Percentiles rank a stretch among this genome's conserved stretches.
These are phyloP conservation scores for Cetraspora pellucida DNA, from an alignment of 192 early-diverging fungal species.

Conservation along the genomic window DNA sequence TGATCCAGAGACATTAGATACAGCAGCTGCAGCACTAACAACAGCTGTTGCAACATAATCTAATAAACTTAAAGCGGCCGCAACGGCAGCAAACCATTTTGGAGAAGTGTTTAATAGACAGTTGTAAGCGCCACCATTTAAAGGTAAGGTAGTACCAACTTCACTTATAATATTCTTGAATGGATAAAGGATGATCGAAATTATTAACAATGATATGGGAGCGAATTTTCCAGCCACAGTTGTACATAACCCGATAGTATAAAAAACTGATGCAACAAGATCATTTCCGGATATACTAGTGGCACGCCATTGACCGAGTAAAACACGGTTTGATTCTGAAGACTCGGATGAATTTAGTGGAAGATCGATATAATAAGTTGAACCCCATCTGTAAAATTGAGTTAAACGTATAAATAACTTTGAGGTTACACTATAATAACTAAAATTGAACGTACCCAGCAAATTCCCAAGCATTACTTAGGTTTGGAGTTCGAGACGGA, in stretches of 20 bases:
- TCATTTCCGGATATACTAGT: constrained; percentile 57
- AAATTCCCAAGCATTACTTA: constrained; percentile 54
- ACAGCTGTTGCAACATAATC: constrained; percentile 57
- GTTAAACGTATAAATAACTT: neutral
- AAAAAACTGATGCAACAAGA: constrained; percentile 56
- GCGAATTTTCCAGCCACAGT: constrained; percentile 56
- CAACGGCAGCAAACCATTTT: constrained; percentile 53
- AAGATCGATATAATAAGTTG: constrained; percentile 46
- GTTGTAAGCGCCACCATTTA: constrained; percentile 61
- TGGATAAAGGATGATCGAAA: constrained; percentile 51
- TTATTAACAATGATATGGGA: constrained; percentile 56
- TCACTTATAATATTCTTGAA: constrained; percentile 56
- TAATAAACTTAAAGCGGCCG: constrained; percentile 49
- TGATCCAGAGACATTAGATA: constrained; percentile 50
- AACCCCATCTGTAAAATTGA: constrained; percentile 35
- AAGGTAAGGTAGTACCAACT: constrained; percentile 51
- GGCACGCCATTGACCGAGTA: constrained; percentile 47
- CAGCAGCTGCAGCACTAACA: constrained; percentile 55
- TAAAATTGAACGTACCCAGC: constrained; percentile 44
- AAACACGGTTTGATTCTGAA: constrained; percentile 1
- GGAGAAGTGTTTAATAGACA: constrained; percentile 50
- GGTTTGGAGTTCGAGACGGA: constrained; percentile 46
- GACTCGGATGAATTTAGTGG: constrained; percentile 23
- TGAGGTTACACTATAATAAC: neutral
- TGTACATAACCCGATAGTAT: constrained; percentile 50